Evolutionary conservation across 805 yeast species (phyloP).

Genomic region (Saccharomycopsis sp.): DNA sequence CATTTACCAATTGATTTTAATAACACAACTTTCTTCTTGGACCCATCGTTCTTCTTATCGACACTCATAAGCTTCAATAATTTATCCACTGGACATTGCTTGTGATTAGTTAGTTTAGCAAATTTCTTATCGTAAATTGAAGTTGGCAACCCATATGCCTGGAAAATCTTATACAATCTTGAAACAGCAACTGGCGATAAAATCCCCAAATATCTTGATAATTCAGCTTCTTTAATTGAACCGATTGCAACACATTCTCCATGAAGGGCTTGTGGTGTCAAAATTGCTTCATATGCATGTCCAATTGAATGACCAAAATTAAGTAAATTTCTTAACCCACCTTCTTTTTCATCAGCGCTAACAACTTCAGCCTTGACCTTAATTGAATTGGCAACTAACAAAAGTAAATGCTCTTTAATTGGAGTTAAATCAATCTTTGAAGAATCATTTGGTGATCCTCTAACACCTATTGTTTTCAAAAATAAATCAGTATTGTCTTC

Average conservation of each 20-base stretch:
- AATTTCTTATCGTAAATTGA: constrained; percentile 68
- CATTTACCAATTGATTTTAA: constrained; percentile 83
- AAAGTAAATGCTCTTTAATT: constrained; percentile 66
- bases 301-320: constrained; percentile 98
- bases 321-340: constrained; percentile 83
- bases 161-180: constrained; percentile 72
- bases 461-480: constrained; percentile 51
- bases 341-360: constrained; percentile 88
- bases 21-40: constrained; percentile 79
- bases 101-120: constrained; percentile 59
- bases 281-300: constrained; percentile 95
- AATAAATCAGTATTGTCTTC: constrained; percentile 70
- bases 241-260: constrained; percentile 99
- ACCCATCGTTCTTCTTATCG: constrained; percentile 94
- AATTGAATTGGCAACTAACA: constrained; percentile 78
- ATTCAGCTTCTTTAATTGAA: constrained; percentile 88
- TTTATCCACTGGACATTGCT: constrained; percentile 67
- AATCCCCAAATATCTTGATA: constrained; percentile 85
- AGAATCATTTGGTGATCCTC: constrained; percentile 32
- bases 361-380: constrained; percentile 92
- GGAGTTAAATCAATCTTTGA: constrained; percentile 55
- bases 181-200: constrained; percentile 92
- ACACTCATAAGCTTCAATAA: constrained; percentile 83
- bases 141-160: constrained; percentile 81
- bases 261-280: constrained; percentile 93